These are phyloP conservation scores for Platanthera zijinensis DNA, from an alignment of 106 monocot genomes.

Conservation along the genomic window DNA sequence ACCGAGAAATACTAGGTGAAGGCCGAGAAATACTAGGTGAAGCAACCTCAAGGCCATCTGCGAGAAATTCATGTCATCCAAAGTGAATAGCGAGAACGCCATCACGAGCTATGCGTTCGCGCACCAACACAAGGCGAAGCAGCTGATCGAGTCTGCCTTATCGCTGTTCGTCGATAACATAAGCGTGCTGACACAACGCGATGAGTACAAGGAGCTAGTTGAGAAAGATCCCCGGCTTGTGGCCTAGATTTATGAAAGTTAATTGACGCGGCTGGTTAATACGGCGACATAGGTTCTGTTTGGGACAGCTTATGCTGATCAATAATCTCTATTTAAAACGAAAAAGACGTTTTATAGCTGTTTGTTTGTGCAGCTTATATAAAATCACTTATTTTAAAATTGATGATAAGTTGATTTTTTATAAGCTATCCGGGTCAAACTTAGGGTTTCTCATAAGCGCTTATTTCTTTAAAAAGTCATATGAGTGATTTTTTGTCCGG, in stretches of 20 bases:
- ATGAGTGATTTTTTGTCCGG: too few species aligned
- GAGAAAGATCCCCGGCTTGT: conserved; percentile 72
- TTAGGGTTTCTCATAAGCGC: too few species aligned
- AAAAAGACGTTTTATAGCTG: too few species aligned
- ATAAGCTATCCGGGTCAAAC: too few species aligned
- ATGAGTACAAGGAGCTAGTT: conserved; percentile 72
- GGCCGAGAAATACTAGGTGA: too few species aligned
- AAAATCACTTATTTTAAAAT: too few species aligned
- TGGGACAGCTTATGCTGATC: too few species aligned
- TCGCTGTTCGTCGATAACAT: conserved; percentile 73
- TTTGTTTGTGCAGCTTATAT: too few species aligned
- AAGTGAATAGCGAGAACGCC: conserved; percentile 77
- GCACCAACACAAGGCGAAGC: conserved; percentile 60
- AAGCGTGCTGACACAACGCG: conserved; percentile 40
- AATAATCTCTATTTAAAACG: too few species aligned
- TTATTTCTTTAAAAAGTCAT: too few species aligned
- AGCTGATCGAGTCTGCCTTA: conserved; percentile 54
- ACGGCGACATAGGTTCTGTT: conserved; percentile 6
- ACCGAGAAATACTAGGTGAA: conserved; percentile 96
- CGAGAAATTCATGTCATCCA: conserved; percentile 86
- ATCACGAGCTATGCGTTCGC: conserved; percentile 64
- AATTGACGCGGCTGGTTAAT: conserved; percentile 18
- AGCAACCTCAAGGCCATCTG: conserved; percentile 74
- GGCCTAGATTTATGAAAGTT: conserved; percentile 19
- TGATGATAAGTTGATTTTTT: too few species aligned